Evolutionary conservation across 768 basidiomycete species (phyloP), one percentile per base, ranked within the genome.

Genomic region (Candolleomyces eurysporus): DNA sequence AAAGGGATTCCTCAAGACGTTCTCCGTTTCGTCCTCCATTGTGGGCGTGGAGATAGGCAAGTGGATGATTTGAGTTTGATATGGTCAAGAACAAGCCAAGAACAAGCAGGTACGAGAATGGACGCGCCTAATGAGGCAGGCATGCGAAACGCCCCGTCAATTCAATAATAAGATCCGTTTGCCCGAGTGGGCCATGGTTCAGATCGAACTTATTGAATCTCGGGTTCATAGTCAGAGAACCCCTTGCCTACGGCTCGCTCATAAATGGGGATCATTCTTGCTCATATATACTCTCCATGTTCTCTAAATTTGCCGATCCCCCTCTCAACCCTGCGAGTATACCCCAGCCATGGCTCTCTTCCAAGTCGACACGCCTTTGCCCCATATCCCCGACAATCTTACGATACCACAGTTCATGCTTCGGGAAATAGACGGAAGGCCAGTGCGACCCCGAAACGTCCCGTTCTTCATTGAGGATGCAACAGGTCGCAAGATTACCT

Each of bases 1-100:
- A 71, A 96, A 96, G 11, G 91, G 92, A 73, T 92, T 93, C 67
- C 89, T 84, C 50, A 93, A 79, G 66, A 92, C 90, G 59, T 86
- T 81, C 59, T 88, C 88, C 56, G 86, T 81, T 59, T 88, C 88
- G 63, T 91, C 87, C 68, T 88, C 85, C 84, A 87, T 87, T 63
- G 59, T 66, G 57, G 30, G 59, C 61, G 16, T 58, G 43, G 58
- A 50, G 61, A 56, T 50, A 59, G 19, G 17, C 4, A 50, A 57
- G 30, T 9, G 40, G 22, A 43, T 42, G 54, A 21, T 56, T 42
- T 43, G 39, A 10, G 19, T 8, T 42, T 39, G 54, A 56, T 56
- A 36, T 42, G 54, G 54, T 56, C 54, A 22, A 56, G 39, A 36
- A 26, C 39, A 56, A 56, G 54, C 4, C 16, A 8, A 26, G 26